phyloP scores from a whole-genome alignment of 345 rosid species.

The Barbarea vulgaris region DNA sequence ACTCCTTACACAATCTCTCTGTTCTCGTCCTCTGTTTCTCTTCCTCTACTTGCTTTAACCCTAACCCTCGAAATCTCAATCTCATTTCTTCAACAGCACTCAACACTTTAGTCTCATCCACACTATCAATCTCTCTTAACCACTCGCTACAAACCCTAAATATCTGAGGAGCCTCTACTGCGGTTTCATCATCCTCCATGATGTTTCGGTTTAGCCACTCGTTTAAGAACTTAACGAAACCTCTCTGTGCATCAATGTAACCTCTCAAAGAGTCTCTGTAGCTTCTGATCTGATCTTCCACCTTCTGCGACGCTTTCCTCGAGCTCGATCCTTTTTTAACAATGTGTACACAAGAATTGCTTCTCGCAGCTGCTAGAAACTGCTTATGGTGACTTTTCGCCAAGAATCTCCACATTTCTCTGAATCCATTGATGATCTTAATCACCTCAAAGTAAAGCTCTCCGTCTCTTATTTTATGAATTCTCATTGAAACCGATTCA shows the following conservation, averaged over 20 bases:
- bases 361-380: conserved; percentile 17
- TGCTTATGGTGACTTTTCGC: conserved; percentile 45
- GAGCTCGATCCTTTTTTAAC: conserved; percentile 27
- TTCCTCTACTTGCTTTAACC: conserved; percentile 46
- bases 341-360: conserved; percentile 41
- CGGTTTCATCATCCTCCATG: conserved; percentile 29
- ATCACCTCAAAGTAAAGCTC: conserved; percentile 32
- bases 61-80: conserved; percentile 33
- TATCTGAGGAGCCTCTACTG: conserved; percentile 41
- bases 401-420: conserved; percentile 36
- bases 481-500: conserved; percentile 31
- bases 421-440: conserved; percentile 32
- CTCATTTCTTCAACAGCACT: conserved; percentile 40
- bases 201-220: conserved; percentile 47
- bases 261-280: conserved; percentile 38
- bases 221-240: conserved; percentile 40
- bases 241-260: conserved; percentile 39
- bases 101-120: conserved; percentile 37
- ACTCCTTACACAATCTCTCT: conserved; percentile 32
- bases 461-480: conserved; percentile 41
- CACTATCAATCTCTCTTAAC: conserved; percentile 34
- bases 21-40: conserved; percentile 29
- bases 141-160: conserved; percentile 42
- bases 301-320: conserved; percentile 27
- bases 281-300: conserved; percentile 27